phyloP scores from a whole-genome alignment of 2,329 filamentous ascomycete species.

The Dothideomycetes sp. region DNA sequence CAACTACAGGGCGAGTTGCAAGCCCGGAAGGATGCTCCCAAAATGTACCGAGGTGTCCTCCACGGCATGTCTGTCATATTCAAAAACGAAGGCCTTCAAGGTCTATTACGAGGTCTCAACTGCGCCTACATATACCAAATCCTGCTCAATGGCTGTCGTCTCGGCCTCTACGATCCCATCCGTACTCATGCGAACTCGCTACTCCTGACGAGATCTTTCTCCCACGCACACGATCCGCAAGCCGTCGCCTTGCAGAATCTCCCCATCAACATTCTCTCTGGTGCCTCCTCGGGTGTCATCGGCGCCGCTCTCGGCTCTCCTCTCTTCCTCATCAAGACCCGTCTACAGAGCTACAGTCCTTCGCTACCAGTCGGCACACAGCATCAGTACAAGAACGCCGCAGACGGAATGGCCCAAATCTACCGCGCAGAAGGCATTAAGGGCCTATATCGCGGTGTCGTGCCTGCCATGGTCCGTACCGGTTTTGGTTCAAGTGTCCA shows the following conservation, averaged over 20 bases:
- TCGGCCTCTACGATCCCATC: conserved; percentile 96
- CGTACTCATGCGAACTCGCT: conserved; percentile 48
- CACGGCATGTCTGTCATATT: conserved; percentile 87
- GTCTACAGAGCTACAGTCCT: conserved; percentile 86
- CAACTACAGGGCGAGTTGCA: conserved; percentile 95
- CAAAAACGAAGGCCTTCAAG: conserved; percentile 76
- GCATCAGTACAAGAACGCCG: conserved; percentile 77
- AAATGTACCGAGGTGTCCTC: conserved; percentile 82
- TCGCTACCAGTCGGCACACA: conserved; percentile 95
- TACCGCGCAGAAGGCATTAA: conserved; percentile 65
- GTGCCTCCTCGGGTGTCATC: conserved; percentile 78
- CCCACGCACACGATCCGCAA: conserved; percentile 40
- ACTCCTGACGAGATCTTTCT: conserved; percentile 56
- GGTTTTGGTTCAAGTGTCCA: conserved; percentile 95
- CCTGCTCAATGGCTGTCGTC: conserved; percentile 87
- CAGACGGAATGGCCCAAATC: conserved; percentile 75
- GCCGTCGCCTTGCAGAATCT: conserved; percentile 58
- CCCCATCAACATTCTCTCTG: conserved; percentile 86
- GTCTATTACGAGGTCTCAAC: conserved; percentile 80
- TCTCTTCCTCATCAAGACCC: conserved; percentile 96
- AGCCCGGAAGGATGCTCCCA: conserved; percentile 70
- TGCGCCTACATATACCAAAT: conserved; percentile 96
- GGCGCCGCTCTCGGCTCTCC: conserved; percentile 89
- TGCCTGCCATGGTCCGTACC: conserved; percentile 89
- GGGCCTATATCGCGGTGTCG: conserved; percentile 83